Percentiles rank a stretch among this genome's conserved stretches.
These are phyloP conservation scores for Eucalyptus curtisii DNA, from an alignment of 345 rosid genomes.

Conservation along the genomic window DNA sequence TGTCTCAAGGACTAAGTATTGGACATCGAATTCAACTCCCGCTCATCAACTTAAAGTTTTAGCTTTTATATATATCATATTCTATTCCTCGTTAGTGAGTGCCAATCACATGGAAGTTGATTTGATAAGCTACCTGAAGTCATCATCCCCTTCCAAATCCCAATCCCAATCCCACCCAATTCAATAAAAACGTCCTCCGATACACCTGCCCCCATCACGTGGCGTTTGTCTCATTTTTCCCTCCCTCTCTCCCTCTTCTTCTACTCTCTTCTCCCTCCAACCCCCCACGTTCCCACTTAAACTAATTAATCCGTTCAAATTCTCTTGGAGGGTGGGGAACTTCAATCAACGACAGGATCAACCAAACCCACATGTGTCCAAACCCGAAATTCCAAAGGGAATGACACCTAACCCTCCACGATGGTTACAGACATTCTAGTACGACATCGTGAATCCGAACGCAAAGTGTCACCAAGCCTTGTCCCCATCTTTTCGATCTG, in stretches of 20 bases:
- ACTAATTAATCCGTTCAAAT: neutral
- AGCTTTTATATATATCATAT: neutral
- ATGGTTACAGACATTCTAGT: neutral
- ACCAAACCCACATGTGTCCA: conserved; percentile 42
- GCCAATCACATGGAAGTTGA: neutral
- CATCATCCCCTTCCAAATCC: neutral
- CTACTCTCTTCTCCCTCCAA: neutral
- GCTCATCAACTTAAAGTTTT: neutral
- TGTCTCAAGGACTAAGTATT: neutral
- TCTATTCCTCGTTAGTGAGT: neutral
- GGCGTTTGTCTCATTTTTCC: neutral
- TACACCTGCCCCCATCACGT: neutral
- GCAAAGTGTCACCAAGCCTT: neutral
- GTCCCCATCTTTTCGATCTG: neutral
- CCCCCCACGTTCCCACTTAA: neutral
- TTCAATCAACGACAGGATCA: neutral
- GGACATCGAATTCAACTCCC: neutral
- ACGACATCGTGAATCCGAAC: neutral
- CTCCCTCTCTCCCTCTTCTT: neutral
- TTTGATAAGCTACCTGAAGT: neutral
- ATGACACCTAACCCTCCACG: conserved; percentile 30
- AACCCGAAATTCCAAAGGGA: conserved; percentile 36
- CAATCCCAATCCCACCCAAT: neutral
- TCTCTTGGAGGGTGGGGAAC: neutral
- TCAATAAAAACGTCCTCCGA: neutral